Evolutionary conservation across 2,329 filamentous ascomycete genomes (phyloP), one percentile per base, ranked within the genome.

Genomic region (Akanthomyces uredinophilus): DNA sequence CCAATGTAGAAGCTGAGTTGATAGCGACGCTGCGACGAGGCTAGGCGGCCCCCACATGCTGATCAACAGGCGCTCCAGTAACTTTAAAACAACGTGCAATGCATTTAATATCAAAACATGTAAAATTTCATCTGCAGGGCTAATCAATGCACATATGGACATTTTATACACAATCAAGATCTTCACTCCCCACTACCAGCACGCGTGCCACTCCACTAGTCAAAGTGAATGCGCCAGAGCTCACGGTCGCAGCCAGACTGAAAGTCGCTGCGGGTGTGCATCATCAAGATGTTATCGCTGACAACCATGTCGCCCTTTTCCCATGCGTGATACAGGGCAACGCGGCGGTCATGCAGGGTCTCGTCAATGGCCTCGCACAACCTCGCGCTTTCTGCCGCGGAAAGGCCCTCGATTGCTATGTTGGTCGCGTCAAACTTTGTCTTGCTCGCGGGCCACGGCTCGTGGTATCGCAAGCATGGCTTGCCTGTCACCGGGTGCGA

Each of bases 281-380:
- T 75, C 65, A 75, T 77, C 60, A 78, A 62, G 4, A 77, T 68
- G 54, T 84, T 85, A 65, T 85, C 83, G 63, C 73, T 83, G 5
- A 85, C 69, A 1, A 85, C 64, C 43, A 85, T 51, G 66, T 85
- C 83, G 0, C 83, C 82, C 70, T 81, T 77, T 58, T 84, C 77
- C 82, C 83, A 85, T 5, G 74, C 69, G 61, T 83, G 79, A 60
- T 79, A 79, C 43, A 82, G 74, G 8, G 77, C 79, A 0, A 83
- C 77, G 0, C 82, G 74, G 5, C 79, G 73, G 65, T 84, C 82
- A 61, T 83, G 79, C 1, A 82, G 68, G 0, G 79, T 69, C 0
- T 69, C 68, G 57, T 80, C 75, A 2, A 84, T 67, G 0, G 74
- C 66, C 2, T 75, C 71, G 29, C 74, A 79, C 5, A 80, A 68